A percentile compares a stretch with the other conserved stretches of the same genome.
phyloP scores from a whole-genome alignment of 495 filamentous ascomycete genomes.

The Neurospora sp. region DNA sequence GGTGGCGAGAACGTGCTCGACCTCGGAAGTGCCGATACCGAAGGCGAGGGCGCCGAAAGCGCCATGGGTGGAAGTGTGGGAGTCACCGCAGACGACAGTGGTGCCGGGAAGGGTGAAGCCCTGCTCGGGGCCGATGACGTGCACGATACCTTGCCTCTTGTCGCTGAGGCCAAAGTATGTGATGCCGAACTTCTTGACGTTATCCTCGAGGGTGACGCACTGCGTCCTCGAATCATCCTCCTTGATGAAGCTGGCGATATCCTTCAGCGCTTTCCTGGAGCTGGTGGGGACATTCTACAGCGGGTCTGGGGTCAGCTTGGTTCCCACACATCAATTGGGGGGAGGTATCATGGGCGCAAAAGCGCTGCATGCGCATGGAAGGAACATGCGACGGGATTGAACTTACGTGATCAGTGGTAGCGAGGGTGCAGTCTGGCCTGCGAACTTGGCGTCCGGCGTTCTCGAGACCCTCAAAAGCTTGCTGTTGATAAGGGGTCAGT shows the following conservation, averaged over 20 bases:
- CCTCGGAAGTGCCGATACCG: slow-evolving; percentile 95
- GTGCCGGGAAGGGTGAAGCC: slow-evolving; percentile 97
- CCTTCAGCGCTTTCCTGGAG: slow-evolving; percentile 82
- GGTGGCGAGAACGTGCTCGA: slow-evolving; percentile 95
- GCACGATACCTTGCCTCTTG: slow-evolving; percentile 95
- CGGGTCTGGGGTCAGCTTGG: slow-evolving; percentile 8
- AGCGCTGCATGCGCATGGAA: background rate
- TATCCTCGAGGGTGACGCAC: slow-evolving; percentile 91
- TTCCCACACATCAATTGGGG: slow-evolving; percentile 1
- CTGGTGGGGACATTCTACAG: slow-evolving; percentile 78
- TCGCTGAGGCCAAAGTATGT: slow-evolving; percentile 97
- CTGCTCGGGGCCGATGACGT: slow-evolving; percentile 98
- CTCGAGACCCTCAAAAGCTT: slow-evolving; percentile 93
- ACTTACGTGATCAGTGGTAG: slow-evolving; percentile 92
- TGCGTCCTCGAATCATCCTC: slow-evolving; percentile 89
- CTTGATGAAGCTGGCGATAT: slow-evolving; percentile 77
- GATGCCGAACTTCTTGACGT: slow-evolving; percentile 91
- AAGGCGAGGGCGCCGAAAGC: slow-evolving; percentile 94
- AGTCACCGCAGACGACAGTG: slow-evolving; percentile 95
- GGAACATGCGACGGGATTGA: background rate
- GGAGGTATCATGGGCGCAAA: background rate
- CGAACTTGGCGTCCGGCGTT: slow-evolving; percentile 80
- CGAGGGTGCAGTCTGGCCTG: slow-evolving; percentile 91
- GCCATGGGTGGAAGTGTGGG: slow-evolving; percentile 94
- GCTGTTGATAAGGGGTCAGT: slow-evolving; percentile 37